These are phyloP conservation scores for Capronia americana DNA, from an alignment of 2,329 filamentous ascomycete genomes.

Conservation along the genomic window DNA sequence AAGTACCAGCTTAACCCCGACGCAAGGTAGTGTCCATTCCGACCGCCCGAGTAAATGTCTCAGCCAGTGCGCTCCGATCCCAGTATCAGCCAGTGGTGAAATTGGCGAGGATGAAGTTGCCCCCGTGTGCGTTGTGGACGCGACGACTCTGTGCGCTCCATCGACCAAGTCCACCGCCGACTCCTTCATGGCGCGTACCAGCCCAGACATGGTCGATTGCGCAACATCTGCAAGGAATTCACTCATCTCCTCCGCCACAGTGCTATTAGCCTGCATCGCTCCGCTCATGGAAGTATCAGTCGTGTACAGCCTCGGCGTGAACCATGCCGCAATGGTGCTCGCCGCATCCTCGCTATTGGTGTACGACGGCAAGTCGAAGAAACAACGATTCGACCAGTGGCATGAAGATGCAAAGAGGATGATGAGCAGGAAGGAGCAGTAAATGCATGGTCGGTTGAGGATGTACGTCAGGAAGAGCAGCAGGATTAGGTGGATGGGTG, in stretches of 20 bases:
- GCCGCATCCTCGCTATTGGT: conserved; percentile 48
- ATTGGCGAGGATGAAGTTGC: conserved; percentile 39
- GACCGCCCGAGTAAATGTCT: conserved; percentile 78
- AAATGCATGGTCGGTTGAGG: conserved; percentile 94
- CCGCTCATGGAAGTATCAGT: conserved; percentile 22
- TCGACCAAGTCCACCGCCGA: conserved; percentile 53
- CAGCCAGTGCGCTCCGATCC: conserved; percentile 84
- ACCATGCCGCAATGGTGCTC: conserved; percentile 64
- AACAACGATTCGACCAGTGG: conserved; percentile 86
- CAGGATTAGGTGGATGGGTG: conserved; percentile 80
- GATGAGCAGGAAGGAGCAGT: conserved; percentile 94
- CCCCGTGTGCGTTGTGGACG: conserved; percentile 32
- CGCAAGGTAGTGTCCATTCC: conserved; percentile 89
- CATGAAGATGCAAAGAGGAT: conserved; percentile 93
- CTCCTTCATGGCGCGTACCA: conserved; percentile 66
- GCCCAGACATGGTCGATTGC: conserved; percentile 72
- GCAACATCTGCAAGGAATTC: conserved; percentile 56
- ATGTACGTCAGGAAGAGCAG: conserved; percentile 95
- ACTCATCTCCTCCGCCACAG: conserved; percentile 42
- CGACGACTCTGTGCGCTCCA: conserved; percentile 52
- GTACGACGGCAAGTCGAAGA: conserved; percentile 77
- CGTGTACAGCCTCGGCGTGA: conserved; percentile 72
- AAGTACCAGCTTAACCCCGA: conserved; percentile 71
- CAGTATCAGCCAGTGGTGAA: conserved; percentile 63
- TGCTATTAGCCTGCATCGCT: conserved; percentile 30